Percentiles rank a stretch among this genome's conserved stretches.
Conservation (phyloP, 2,329 filamentous ascomycete genomes). For the Clarireedia sp. region DNA sequence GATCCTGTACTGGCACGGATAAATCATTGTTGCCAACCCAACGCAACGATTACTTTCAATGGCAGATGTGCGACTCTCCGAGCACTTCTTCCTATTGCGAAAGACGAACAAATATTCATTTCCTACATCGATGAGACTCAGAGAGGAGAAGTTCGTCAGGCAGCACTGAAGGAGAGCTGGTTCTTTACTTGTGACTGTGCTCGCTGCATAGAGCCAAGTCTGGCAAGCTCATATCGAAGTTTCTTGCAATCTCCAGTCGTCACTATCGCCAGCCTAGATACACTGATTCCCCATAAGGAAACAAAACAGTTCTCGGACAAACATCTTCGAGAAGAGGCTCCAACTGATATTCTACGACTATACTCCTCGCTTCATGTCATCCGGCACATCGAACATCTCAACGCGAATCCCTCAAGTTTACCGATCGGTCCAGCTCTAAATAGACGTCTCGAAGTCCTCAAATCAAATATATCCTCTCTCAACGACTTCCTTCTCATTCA, state of each 20-base stretch:
- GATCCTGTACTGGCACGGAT: slow-evolving; percentile 43
- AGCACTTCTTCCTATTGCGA: slow-evolving; percentile 40
- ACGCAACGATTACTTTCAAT: slow-evolving; percentile 48
- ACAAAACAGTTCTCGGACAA: not conserved
- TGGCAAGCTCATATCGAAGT: not conserved
- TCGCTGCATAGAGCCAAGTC: not conserved
- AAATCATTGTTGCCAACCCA: slow-evolving; percentile 56
- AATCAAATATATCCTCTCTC: not conserved
- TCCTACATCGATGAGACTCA: slow-evolving; percentile 48
- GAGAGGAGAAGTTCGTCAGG: slow-evolving; percentile 7
- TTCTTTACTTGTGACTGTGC: slow-evolving; percentile 5
- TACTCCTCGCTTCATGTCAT: slow-evolving; percentile 5
- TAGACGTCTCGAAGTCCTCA: not conserved
- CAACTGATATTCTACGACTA: not conserved
- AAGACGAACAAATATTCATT: slow-evolving; percentile 51
- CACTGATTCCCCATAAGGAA: not conserved
- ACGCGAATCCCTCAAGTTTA: not conserved
- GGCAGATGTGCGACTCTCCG: slow-evolving; percentile 44
- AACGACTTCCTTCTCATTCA: slow-evolving; percentile 10
- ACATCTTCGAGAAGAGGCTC: not conserved
- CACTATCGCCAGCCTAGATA: not conserved
- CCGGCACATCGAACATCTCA: not conserved
- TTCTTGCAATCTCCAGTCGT: not conserved
- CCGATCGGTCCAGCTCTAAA: not conserved
- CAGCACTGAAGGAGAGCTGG: slow-evolving; percentile 1